Evolutionary conservation across 1,139 yeast genomes (phyloP).

Genomic region (Pichia norvegensis): DNA sequence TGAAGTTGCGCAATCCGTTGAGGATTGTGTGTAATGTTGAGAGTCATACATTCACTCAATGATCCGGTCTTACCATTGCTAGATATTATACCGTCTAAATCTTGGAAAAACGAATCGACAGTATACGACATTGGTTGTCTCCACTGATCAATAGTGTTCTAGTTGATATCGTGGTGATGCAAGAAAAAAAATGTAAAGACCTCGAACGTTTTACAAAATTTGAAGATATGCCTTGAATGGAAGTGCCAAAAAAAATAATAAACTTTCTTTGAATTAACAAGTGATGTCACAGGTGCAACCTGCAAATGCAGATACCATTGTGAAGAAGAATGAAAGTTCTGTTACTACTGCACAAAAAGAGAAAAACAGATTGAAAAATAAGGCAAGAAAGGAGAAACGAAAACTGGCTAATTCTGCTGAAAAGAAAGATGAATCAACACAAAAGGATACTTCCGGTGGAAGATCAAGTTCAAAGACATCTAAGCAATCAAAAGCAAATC

Average conservation of each 20-base stretch:
- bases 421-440: not conserved
- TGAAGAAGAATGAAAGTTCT: conserved; percentile 1
- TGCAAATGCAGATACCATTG: not conserved
- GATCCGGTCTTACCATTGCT: conserved; percentile 10
- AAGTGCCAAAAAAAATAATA: not conserved
- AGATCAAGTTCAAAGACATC: too few species aligned
- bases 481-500: not conserved
- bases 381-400: not conserved
- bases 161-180: not conserved
- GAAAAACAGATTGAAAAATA: not conserved
- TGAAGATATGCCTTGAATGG: not conserved
- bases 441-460: not conserved
- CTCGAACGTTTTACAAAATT: not conserved
- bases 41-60: conserved; percentile 9
- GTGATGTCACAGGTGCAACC: not conserved
- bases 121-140: conserved; percentile 1
- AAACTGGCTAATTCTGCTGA: not conserved
- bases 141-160: not conserved
- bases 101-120: conserved; percentile 4
- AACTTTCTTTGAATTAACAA: too few species aligned
- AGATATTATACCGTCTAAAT: conserved; percentile 1
- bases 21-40: conserved; percentile 10
- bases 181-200: not conserved
- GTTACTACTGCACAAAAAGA: conserved; percentile 1
- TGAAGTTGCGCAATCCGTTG: conserved; percentile 21